A percentile compares a stretch with the other conserved stretches of the same genome.
Conservation (phyloP, 148 eudicot species). For the Vaccinium macrocarpon region DNA sequence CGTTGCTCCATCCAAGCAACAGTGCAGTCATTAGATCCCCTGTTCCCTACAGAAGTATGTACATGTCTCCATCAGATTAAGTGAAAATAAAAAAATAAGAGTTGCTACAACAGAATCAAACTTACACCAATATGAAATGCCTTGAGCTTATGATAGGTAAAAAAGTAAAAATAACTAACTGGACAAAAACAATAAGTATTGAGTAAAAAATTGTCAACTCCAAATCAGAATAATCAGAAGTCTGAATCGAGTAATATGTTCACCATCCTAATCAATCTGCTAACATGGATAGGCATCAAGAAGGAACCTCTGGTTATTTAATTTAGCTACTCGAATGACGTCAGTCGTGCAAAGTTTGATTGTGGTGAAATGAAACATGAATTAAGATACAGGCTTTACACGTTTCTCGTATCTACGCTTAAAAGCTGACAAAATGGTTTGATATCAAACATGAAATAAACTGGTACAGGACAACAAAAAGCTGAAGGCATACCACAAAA, state of each 20-base stretch:
- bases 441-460: not conserved
- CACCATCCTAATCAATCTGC: not conserved
- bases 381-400: not conserved
- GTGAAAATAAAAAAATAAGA: not conserved
- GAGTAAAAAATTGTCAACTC: not conserved
- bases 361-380: not conserved
- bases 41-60: slow-evolving; percentile 63
- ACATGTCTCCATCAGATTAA: not conserved
- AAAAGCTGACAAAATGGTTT: not conserved
- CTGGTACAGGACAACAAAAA: not conserved
- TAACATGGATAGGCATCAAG: not conserved
- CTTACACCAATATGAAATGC: slow-evolving; percentile 1
- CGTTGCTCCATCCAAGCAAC: slow-evolving; percentile 98
- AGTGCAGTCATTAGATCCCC: slow-evolving; percentile 90
- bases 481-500: slow-evolving; percentile 1
- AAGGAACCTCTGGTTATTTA: not conserved
- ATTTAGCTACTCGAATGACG: not conserved
- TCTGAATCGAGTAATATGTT: too few relatives aligned
- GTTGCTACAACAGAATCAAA: not conserved
- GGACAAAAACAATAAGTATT: not conserved
- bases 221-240: too few relatives aligned
- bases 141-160: not conserved
- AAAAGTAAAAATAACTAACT: not conserved
- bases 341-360: not conserved
- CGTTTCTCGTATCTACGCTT: not conserved